phyloP scores from a whole-genome alignment of 2,329 filamentous ascomycete species.

The Emmonsia crescens region DNA sequence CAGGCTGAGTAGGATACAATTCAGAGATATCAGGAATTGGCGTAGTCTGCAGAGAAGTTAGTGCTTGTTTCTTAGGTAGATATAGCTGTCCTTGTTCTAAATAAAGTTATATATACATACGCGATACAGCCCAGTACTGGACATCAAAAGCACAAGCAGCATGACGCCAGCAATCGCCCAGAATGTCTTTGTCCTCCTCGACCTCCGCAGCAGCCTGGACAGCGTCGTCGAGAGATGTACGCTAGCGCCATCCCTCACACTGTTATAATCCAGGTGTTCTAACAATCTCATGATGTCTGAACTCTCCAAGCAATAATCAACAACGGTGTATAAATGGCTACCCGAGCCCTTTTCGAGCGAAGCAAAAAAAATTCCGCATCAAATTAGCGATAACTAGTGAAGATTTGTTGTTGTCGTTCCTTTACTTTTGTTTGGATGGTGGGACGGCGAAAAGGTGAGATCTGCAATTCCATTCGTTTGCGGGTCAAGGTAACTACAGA shows the following conservation, averaged over 20 bases:
- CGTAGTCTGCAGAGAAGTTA: not conserved
- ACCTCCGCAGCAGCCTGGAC: slow-evolving; percentile 8
- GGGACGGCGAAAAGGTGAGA: no score
- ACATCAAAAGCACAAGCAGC: not conserved
- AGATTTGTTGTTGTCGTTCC: no score
- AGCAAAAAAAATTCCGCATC: not conserved
- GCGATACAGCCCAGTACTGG: not conserved
- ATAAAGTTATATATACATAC: not conserved
- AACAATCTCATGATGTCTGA: not conserved
- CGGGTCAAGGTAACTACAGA: no score
- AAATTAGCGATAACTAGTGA: not conserved
- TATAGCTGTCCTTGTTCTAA: no score
- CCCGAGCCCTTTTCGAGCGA: not conserved
- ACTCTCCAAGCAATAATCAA: no score
- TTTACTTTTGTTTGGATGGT: no score
- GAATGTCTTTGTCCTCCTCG: slow-evolving; percentile 16
- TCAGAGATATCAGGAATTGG: slow-evolving; percentile 8
- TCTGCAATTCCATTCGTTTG: no score
- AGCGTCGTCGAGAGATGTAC: not conserved
- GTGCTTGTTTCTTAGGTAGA: not conserved
- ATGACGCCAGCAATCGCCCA: not conserved
- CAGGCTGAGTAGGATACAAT: slow-evolving; percentile 2
- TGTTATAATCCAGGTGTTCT: not conserved
- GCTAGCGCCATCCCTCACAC: not conserved
- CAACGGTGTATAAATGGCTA: not conserved